Base-by-base conservation (phyloP, 805 yeast species). In the Metschnikowia matae region DNA sequence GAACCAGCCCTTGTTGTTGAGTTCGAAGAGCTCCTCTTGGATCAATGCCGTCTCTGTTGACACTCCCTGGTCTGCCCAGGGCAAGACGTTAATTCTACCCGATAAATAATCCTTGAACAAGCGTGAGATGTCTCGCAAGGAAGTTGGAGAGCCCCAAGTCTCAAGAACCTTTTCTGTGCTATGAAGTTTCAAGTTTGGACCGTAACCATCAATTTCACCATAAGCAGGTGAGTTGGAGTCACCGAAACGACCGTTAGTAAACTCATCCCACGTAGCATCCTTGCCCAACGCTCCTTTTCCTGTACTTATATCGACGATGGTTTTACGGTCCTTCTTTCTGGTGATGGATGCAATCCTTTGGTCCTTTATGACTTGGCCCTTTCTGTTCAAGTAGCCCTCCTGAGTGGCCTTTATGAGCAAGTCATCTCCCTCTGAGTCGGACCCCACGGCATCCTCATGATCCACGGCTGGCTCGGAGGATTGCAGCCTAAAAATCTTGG, bases 191-290 rank as follows among this genome's bases (percentile, higher is more conserved):
- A 94, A 78, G 2, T 87, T 81, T 0, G 97, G 96, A 2, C 98
- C 98, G 66, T 92, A 94, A 31, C 98, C 98, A 66, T 91, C 97
- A 60, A 92, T 89, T 70, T 92, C 97, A 74, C 98, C 99, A 68
- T 87, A 92, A 1, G 98, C 98, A 17, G 97, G 97, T 33, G 96
- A 89, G 61, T 94, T 77, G 0, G 96, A 87, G 69, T 90, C 96
- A 71, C 97, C 96, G 67, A 89, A 89, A 71, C 98, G 79, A 64
- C 97, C 96, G 68, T 91, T 89, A 26, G 97, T 94, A 68, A 89
- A 91, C 62, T 91, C 98, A 73, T 91, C 98, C 98, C 98, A 91
- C 1, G 91, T 87, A 3, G 96, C 96, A 65, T 88, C 94, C 60
- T 88, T 82, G 34, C 96, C 96, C 26, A 89, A 63, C 2, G 85